Conservation (phyloP, 805 yeast species). For the Ogataea ramenticola region DNA sequence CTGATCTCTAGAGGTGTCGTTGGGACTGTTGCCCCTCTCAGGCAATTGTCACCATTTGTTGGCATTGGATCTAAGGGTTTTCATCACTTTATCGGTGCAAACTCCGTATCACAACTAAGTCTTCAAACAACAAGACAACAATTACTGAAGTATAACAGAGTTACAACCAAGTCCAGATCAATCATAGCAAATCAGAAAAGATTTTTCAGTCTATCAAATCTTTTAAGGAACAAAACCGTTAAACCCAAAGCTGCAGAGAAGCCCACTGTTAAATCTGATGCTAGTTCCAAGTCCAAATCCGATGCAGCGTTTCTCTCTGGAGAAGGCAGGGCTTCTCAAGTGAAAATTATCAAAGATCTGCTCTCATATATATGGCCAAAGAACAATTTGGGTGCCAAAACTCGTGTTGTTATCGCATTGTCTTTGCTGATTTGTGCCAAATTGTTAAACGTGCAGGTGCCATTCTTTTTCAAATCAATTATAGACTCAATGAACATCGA, state of each 20-base stretch:
- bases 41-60: not conserved
- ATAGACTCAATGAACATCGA: slow-evolving; percentile 91
- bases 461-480: slow-evolving; percentile 83
- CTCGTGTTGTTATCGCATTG: slow-evolving; percentile 72
- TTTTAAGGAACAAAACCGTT: not conserved
- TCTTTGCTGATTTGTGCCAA: slow-evolving; percentile 72
- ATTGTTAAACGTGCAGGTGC: slow-evolving; percentile 88
- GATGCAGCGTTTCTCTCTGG: not conserved
- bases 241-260: not conserved
- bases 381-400: slow-evolving; percentile 54
- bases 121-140: too few species aligned
- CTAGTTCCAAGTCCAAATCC: not conserved
- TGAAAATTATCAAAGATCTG: slow-evolving; percentile 55
- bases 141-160: too few species aligned
- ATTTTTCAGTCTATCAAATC: not conserved
- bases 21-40: not conserved
- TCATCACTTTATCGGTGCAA: not conserved
- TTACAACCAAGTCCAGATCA: not conserved
- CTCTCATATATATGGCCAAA: slow-evolving; percentile 78
- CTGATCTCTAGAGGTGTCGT: not conserved
- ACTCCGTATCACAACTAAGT: too few species aligned
- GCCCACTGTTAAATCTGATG: not conserved
- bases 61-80: not conserved
- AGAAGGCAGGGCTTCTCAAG: slow-evolving; percentile 29
- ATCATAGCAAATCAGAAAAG: not conserved